A percentile compares a stretch with the other conserved stretches of the same genome.
These are phyloP conservation scores for Floccularia luteovirens DNA, from an alignment of 768 basidiomycete species.

Conservation along the genomic window DNA sequence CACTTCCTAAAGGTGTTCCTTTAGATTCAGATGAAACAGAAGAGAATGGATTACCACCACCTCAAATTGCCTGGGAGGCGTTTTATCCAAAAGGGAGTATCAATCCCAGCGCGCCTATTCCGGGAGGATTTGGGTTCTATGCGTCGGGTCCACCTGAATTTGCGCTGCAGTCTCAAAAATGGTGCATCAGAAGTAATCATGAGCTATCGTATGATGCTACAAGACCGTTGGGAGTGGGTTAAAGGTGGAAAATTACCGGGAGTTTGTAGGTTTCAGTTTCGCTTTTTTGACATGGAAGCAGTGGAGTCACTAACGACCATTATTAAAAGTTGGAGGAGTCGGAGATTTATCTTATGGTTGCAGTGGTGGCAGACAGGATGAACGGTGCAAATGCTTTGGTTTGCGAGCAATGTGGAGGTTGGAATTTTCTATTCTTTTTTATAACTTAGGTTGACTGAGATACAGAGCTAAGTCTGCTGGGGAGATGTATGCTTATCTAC, in stretches of 20 bases:
- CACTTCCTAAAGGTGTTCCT: constrained; percentile 9
- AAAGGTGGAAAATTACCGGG: constrained; percentile 77
- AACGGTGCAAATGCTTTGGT: constrained; percentile 62
- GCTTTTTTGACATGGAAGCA: neutral
- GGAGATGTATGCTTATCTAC: constrained; percentile 68
- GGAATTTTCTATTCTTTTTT: constrained; percentile 5
- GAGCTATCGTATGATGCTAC: constrained; percentile 61
- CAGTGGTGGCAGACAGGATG: constrained; percentile 56
- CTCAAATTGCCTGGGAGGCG: constrained; percentile 49
- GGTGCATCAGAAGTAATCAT: constrained; percentile 48
- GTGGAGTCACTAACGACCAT: neutral
- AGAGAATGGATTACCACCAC: constrained; percentile 13
- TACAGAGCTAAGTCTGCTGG: constrained; percentile 43
- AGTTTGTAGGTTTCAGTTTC: constrained; percentile 37
- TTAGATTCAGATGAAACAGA: too few relatives aligned
- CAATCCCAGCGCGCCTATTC: constrained; percentile 40
- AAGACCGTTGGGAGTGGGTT: constrained; percentile 56
- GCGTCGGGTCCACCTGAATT: constrained; percentile 45
- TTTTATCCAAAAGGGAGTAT: constrained; percentile 54
- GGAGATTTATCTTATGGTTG: constrained; percentile 56
- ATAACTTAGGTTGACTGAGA: neutral
- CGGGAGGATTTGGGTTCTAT: constrained; percentile 70
- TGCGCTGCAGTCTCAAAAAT: constrained; percentile 18
- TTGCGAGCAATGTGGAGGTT: constrained; percentile 73
- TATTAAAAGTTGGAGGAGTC: constrained; percentile 32